Evolutionary conservation across 2,329 filamentous ascomycete genomes (phyloP), one percentile per base, ranked within the genome.

Genomic region (Reticulascus tulasneorum): DNA sequence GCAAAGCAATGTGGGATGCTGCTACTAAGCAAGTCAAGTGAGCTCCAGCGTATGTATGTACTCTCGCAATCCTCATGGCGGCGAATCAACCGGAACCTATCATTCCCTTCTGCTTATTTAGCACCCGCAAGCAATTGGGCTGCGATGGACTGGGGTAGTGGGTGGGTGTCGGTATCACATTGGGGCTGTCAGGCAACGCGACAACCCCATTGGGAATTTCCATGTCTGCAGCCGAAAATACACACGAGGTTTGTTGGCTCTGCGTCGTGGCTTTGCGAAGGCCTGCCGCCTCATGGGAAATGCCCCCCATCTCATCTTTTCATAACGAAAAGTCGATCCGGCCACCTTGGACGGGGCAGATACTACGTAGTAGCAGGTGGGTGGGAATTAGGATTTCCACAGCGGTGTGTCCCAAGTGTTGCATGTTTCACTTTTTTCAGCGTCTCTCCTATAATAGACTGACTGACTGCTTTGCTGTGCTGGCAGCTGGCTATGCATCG

Each of bases 1-100:
- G n/a, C n/a, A n/a, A n/a, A n/a, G n/a, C n/a, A n/a, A n/a, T n/a
- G n/a, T n/a, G n/a, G n/a, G n/a, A n/a, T n/a, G n/a, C n/a, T n/a
- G n/a, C 40, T 7, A 36, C 20, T 27, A 38, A 35, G 39, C 44
- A 46, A 33, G 39, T 50, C 47, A 46, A 58, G 53, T 56, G 52
- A 58, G 55, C 50, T 41, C 42, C 39, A 44, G 40, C 48, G 38
- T 47, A 52, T 53, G 53, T 54, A 48, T 24, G 41, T 49, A 37
- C 40, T 44, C 30, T 47, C 42, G 47, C 36, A 23, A n/a, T 27
- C 33, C 45, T 43, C 39, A 26, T 36, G 32, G 33, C 34, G 20
- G 18, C 41, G 28, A 33, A 23, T 29, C 32, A 33, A 19, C 36
- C 44, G 36, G 37, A 46, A 43, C 47, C 49, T 47, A 44, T 45